Conservation (phyloP, 345 rosid genomes). For the Raphanus raphanistrum region DNA sequence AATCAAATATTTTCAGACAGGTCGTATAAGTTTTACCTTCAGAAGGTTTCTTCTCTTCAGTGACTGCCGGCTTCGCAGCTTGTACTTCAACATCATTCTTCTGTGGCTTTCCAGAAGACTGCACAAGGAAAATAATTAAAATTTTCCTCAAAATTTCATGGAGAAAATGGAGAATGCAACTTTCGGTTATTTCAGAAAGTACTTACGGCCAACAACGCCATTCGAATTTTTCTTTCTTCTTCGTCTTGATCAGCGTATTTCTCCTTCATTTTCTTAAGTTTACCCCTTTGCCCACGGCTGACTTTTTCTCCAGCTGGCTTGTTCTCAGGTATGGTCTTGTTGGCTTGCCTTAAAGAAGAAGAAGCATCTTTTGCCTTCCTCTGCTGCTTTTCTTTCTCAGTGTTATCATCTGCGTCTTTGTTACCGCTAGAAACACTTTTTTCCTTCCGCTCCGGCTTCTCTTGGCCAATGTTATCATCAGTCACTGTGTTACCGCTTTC, state of each 20-base stretch:
- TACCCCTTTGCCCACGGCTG: slow-evolving; percentile 85
- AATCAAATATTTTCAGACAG: not conserved
- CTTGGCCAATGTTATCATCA: slow-evolving; percentile 41
- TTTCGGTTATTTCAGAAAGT: slow-evolving; percentile 2
- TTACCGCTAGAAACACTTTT: slow-evolving; percentile 23
- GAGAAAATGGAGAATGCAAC: slow-evolving; percentile 2
- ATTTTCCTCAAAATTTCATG: not conserved
- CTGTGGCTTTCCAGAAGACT: slow-evolving; percentile 83
- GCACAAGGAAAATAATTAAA: slow-evolving; percentile 31
- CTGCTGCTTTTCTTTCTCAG: slow-evolving; percentile 47
- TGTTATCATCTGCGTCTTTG: slow-evolving; percentile 27
- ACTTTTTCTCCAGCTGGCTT: slow-evolving; percentile 65
- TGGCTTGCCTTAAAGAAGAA: slow-evolving; percentile 46
- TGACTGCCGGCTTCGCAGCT: slow-evolving; percentile 37
- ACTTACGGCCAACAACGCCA: slow-evolving; percentile 93
- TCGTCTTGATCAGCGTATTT: slow-evolving; percentile 97
- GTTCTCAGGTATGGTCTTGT: slow-evolving; percentile 42
- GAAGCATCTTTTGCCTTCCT: slow-evolving; percentile 31
- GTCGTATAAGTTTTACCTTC: slow-evolving; percentile 32
- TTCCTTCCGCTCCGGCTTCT: slow-evolving; percentile 43
- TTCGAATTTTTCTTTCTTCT: slow-evolving; percentile 80
- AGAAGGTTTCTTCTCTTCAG: slow-evolving; percentile 46
- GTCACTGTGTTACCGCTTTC: slow-evolving; percentile 39
- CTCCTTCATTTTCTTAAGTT: slow-evolving; percentile 97
- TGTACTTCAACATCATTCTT: slow-evolving; percentile 53